Evolutionary conservation across 225 moss, liverwort and hornwort species (phyloP).

Genomic region (Polytrichum commune): DNA sequence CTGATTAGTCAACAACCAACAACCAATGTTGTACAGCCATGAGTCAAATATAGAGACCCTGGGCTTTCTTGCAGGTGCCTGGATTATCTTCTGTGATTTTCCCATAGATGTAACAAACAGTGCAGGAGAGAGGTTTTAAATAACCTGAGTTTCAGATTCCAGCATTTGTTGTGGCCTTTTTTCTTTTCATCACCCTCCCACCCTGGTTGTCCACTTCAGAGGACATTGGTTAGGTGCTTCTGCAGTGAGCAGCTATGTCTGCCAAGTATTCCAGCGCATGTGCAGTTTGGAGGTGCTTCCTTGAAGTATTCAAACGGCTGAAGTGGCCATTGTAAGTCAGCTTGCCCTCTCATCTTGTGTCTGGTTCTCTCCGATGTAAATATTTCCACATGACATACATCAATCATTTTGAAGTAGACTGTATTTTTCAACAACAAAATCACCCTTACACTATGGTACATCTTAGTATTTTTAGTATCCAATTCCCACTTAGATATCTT

Average conservation of each 20-base stretch:
- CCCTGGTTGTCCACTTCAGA: background rate
- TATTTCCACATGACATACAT: background rate
- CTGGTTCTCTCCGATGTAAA: background rate
- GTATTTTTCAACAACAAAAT: no score
- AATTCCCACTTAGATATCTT: no score
- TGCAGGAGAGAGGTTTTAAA: conserved; percentile 2
- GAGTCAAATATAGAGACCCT: background rate
- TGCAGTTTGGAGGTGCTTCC: conserved; percentile 3
- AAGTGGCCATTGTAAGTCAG: conserved; percentile 10
- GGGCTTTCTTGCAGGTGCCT: conserved; percentile 5
- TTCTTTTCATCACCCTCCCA: background rate
- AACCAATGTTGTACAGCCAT: conserved; percentile 21
- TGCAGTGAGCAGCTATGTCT: background rate
- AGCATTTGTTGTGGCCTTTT: background rate
- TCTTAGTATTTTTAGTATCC: no score
- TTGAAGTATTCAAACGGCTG: background rate
- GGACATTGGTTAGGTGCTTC: background rate
- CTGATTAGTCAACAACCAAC: conserved; percentile 16
- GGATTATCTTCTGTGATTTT: background rate
- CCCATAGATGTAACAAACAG: conserved; percentile 4
- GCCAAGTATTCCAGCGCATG: background rate
- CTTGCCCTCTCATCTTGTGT: background rate
- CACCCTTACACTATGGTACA: no score
- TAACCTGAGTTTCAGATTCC: background rate
- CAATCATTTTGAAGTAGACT: no score